Conservation (phyloP, 345 rosid species). For the Brassica cretica region DNA sequence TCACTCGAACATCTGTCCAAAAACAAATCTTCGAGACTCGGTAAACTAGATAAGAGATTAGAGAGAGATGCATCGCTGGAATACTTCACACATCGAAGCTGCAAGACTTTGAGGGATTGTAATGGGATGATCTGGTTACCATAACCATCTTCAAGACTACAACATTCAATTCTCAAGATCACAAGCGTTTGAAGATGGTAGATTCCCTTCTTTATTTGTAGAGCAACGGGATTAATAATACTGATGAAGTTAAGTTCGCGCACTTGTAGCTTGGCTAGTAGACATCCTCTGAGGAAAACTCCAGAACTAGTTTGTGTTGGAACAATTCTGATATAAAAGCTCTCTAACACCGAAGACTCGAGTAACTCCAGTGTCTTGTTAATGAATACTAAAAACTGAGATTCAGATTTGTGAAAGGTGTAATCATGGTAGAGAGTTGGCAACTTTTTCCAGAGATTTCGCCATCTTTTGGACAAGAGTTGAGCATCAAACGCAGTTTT, state of each 20-base stretch:
- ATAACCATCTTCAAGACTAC: background rate
- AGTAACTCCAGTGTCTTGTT: background rate
- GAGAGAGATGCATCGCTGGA: slow-evolving; percentile 5
- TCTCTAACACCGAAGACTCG: slow-evolving; percentile 14
- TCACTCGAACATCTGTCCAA: slow-evolving; percentile 11
- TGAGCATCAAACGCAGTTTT: slow-evolving; percentile 13
- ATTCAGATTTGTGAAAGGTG: background rate
- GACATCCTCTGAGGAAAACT: background rate
- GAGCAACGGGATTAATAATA: background rate
- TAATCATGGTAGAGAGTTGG: background rate
- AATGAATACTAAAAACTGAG: background rate
- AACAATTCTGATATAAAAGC: background rate
- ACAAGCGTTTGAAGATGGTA: background rate
- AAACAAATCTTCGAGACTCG: background rate
- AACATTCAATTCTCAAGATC: background rate
- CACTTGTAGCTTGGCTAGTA: background rate
- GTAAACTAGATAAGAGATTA: background rate
- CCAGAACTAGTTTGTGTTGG: background rate
- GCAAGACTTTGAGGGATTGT: background rate
- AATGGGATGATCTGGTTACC: background rate
- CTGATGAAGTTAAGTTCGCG: background rate
- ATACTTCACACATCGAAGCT: slow-evolving; percentile 12
- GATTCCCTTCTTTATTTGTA: background rate
- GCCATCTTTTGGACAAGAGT: slow-evolving; percentile 15
- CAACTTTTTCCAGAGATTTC: slow-evolving; percentile 3